These are phyloP conservation scores for Saccharum spontaneum DNA, from an alignment of 176 grass and related monocot species.

Conservation along the genomic window DNA sequence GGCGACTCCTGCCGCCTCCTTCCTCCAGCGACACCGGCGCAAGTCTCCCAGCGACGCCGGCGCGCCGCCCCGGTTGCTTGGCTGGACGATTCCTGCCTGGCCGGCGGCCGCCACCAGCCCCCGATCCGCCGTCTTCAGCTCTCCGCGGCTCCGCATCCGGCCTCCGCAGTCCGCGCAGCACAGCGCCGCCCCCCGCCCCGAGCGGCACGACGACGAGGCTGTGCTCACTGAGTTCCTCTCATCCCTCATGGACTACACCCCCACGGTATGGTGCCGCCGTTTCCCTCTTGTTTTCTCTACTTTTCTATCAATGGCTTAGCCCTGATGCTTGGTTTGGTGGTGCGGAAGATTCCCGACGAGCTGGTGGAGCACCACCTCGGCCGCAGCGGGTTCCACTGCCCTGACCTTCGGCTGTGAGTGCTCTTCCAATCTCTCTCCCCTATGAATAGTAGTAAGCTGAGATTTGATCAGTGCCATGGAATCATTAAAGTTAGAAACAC, in stretches of 20 bases:
- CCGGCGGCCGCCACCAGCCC: too few relatives aligned
- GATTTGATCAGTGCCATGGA: neutral
- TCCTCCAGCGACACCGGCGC: too few relatives aligned
- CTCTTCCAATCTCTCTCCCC: neutral
- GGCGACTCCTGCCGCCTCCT: too few relatives aligned
- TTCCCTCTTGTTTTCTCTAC: neutral
- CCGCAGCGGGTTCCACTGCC: slow-evolving; percentile 75
- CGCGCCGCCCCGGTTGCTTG: too few relatives aligned
- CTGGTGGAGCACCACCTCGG: slow-evolving; percentile 95
- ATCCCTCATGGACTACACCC: slow-evolving; percentile 61
- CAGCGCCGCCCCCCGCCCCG: too few relatives aligned
- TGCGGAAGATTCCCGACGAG: slow-evolving; percentile 80
- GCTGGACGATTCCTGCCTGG: too few relatives aligned
- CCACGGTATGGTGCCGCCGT: slow-evolving; percentile 43
- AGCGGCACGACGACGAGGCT: slow-evolving; percentile 72
- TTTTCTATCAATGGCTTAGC: neutral
- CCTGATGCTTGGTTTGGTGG: neutral
- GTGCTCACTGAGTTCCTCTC: slow-evolving; percentile 66
- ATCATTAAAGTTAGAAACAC: neutral
- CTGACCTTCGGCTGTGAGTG: slow-evolving; percentile 56
- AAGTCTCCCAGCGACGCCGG: too few relatives aligned
- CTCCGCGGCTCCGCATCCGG: too few relatives aligned
- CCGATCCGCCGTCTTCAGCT: too few relatives aligned
- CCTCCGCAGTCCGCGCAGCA: too few relatives aligned
- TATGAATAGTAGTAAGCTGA: neutral